Percentiles rank a stretch among this genome's conserved stretches.
These are phyloP conservation scores for Calonectria hongkongensis DNA, from an alignment of 2,329 filamentous ascomycete species.

Conservation along the genomic window DNA sequence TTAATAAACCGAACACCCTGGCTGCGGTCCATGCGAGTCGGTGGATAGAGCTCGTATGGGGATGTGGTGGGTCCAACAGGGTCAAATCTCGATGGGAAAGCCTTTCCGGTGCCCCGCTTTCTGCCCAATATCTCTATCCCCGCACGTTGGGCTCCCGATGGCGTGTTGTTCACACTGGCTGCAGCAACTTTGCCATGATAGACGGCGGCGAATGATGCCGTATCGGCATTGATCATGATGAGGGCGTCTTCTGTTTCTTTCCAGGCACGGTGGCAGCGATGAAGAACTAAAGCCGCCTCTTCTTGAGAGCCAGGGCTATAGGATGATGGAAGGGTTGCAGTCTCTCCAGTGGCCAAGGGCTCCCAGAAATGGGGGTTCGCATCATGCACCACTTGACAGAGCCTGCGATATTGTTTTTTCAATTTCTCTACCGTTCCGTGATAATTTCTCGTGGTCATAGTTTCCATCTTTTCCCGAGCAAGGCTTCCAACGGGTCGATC, in stretches of 20 bases:
- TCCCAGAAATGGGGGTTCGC: slow-evolving; percentile 38
- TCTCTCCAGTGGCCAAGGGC: slow-evolving; percentile 11
- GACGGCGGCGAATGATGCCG: background rate
- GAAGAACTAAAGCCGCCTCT: slow-evolving; percentile 33
- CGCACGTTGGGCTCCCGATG: background rate
- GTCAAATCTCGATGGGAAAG: slow-evolving; percentile 28
- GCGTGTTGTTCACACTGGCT: background rate
- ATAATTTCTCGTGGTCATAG: background rate
- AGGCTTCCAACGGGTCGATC: slow-evolving; percentile 31
- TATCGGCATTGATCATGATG: slow-evolving; percentile 14
- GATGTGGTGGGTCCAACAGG: background rate
- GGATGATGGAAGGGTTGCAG: background rate
- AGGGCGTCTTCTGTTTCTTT: slow-evolving; percentile 33
- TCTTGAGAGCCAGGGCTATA: slow-evolving; percentile 28
- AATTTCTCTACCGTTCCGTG: background rate
- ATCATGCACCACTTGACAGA: slow-evolving; percentile 25
- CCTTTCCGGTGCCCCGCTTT: slow-evolving; percentile 21
- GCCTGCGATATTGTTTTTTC: slow-evolving; percentile 26
- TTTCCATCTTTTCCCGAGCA: slow-evolving; percentile 9
- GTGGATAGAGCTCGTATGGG: slow-evolving; percentile 26
- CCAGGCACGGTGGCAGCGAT: slow-evolving; percentile 34
- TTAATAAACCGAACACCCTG: slow-evolving; percentile 37
- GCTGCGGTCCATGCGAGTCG: background rate
- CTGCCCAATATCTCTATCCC: background rate
- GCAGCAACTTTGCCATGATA: background rate